Base-by-base conservation (phyloP, 345 rosid genomes). In the Schrenkiella parvula region DNA sequence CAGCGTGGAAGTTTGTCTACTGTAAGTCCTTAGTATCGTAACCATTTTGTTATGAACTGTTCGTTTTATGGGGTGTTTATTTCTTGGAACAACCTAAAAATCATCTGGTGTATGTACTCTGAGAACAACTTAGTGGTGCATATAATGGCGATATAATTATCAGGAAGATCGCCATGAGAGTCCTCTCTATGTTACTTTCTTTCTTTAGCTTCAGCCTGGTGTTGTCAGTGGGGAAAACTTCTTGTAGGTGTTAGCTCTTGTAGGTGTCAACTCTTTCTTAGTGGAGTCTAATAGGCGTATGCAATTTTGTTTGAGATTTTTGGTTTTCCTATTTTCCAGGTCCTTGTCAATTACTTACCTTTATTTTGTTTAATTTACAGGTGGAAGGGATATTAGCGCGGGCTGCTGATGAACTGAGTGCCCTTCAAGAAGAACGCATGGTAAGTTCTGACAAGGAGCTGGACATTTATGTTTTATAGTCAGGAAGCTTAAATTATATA, bases 341-440 rank as follows among this genome's bases (percentile, higher is more conserved):
- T 22, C 19, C 4, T 32, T 72, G 43, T 25, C 64, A 42, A n/a
- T 34, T 23, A 4, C 38, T 56, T 8, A 46, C 4, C 17, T 5
- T 41, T 28, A n/a, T 43, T 44, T 8, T 23, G 0, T 25, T 28
- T n/a, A 11, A 42, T 9, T 52, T 75, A 13, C 44, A 91, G 98
- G 84, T 93, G 48, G 97, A 93, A 77, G 98, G 98, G 42, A 84
- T 88, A 62, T 69, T 93, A 74, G 79, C 80, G 6, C 87, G 96
- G 13, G 96, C 98, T 23, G 89, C 81, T 0, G 90, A 93, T 85
- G 97, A 82, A 82, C 80, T 93, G 34, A 74, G 84, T 75, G 97
- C 91, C 53, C 96, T 93, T 72, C 98, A 93, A 81, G 89, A 85
- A 73, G 96, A 93, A 63, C 95, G 97, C 78, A 91, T 72, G 95